Conservation (phyloP, 2,329 filamentous ascomycete species). For the Domatiomyces catenatus region DNA sequence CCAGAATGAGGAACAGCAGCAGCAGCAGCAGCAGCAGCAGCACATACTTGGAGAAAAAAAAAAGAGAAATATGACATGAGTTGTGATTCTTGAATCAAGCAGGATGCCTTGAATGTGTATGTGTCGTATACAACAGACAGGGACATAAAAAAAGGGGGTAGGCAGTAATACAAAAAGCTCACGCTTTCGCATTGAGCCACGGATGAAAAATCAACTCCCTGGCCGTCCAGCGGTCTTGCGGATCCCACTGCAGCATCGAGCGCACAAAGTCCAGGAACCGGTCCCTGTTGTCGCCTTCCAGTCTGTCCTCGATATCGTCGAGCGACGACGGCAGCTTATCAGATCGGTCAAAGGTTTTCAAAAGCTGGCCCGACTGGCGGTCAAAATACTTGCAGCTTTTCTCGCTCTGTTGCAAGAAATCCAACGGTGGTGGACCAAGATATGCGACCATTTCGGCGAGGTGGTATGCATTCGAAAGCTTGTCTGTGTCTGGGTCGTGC, state of each 20-base stretch:
- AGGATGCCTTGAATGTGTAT: too few species aligned
- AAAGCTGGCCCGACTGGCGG: not conserved
- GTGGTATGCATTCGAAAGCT: slow-evolving; percentile 1
- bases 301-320: slow-evolving; percentile 7
- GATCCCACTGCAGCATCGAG: slow-evolving; percentile 22
- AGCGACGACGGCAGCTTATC: slow-evolving; percentile 1
- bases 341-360: not conserved
- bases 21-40: too few species aligned
- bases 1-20: too few species aligned
- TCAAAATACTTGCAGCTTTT: not conserved
- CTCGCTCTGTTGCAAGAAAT: slow-evolving; percentile 1
- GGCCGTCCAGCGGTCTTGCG: slow-evolving; percentile 3
- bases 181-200: too few species aligned
- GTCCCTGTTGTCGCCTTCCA: slow-evolving; percentile 20
- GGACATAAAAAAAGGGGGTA: too few species aligned
- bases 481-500: not conserved
- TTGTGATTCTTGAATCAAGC: too few species aligned
- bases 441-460: slow-evolving; percentile 2
- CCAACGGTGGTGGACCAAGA: not conserved
- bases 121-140: too few species aligned
- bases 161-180: too few species aligned
- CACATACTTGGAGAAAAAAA: too few species aligned
- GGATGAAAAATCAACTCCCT: too few species aligned
- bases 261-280: slow-evolving; percentile 20
- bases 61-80: too few species aligned